A percentile compares a stretch with the other conserved stretches of the same genome.
These are phyloP conservation scores for Pseudocercospora fijiensis DNA, from an alignment of 2,329 filamentous ascomycete genomes.

Conservation along the genomic window DNA sequence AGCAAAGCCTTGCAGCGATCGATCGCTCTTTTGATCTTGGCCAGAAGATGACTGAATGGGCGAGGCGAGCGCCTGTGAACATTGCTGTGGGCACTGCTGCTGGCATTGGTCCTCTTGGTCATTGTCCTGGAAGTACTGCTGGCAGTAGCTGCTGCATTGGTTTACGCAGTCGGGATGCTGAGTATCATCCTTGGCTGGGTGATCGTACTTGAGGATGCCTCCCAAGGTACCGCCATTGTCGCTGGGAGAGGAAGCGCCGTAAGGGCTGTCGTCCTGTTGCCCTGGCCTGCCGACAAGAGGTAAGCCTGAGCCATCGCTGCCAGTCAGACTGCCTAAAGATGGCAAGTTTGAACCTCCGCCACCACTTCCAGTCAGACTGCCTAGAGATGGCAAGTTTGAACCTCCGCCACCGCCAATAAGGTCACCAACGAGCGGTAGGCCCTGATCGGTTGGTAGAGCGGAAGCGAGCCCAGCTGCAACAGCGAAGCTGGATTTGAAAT, in stretches of 20 bases:
- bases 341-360: not conserved
- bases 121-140: not conserved
- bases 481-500: conserved; percentile 4
- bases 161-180: not conserved
- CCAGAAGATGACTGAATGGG: not conserved
- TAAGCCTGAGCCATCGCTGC: not conserved
- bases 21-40: not conserved
- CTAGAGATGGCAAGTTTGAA: not conserved
- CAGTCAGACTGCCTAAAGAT: not conserved
- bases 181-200: not conserved
- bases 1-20: not conserved
- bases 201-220: not conserved
- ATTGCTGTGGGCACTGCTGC: conserved; percentile 1
- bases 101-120: not conserved
- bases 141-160: not conserved
- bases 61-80: not conserved
- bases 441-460: not conserved
- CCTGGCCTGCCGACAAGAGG: not conserved
- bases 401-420: not conserved
- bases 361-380: not conserved
- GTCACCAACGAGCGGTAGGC: not conserved
- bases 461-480: not conserved
- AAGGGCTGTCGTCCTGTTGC: not conserved
- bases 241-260: not conserved
- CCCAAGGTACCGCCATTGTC: not conserved